phyloP scores from a whole-genome alignment of 257 asterid species.

The Misopates orontium region DNA sequence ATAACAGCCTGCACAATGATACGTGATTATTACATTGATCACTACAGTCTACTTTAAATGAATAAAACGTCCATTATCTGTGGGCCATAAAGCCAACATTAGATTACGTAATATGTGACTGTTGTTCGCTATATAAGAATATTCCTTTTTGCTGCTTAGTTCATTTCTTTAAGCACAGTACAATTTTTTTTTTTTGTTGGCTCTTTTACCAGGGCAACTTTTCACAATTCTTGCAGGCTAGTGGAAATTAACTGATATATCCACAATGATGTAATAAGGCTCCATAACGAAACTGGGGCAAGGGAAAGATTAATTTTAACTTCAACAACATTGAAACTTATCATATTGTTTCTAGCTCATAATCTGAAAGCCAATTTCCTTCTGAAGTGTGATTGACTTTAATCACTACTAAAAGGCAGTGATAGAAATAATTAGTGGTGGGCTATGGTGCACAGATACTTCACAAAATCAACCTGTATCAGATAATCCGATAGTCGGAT shows the following conservation, averaged over 20 bases:
- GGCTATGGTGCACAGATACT: too few species aligned
- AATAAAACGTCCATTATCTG: background rate
- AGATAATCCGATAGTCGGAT: too few species aligned
- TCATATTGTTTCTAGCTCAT: constrained; percentile 11
- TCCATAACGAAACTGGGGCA: too few species aligned
- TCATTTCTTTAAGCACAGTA: constrained; percentile 7
- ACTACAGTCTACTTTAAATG: background rate
- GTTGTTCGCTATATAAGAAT: background rate
- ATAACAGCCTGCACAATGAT: too few species aligned
- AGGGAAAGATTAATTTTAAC: background rate
- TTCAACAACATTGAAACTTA: constrained; percentile 1
- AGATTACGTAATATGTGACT: background rate
- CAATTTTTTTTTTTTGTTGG: background rate
- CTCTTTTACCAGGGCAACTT: too few species aligned
- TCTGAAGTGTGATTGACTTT: background rate
- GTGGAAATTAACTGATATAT: background rate
- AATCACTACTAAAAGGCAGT: constrained; percentile 17
- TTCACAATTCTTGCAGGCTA: background rate
- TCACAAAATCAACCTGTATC: too few species aligned
- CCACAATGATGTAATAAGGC: too few species aligned
- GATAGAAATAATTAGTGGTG: background rate
- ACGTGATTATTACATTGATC: too few species aligned
- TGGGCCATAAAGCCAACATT: too few species aligned
- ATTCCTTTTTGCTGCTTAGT: background rate
- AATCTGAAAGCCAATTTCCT: background rate